Percentiles rank a stretch among this genome's conserved stretches.
Evolutionary conservation across 2,329 filamentous ascomycete genomes (phyloP).

Genomic region (Alternaria hordeiaustralica): DNA sequence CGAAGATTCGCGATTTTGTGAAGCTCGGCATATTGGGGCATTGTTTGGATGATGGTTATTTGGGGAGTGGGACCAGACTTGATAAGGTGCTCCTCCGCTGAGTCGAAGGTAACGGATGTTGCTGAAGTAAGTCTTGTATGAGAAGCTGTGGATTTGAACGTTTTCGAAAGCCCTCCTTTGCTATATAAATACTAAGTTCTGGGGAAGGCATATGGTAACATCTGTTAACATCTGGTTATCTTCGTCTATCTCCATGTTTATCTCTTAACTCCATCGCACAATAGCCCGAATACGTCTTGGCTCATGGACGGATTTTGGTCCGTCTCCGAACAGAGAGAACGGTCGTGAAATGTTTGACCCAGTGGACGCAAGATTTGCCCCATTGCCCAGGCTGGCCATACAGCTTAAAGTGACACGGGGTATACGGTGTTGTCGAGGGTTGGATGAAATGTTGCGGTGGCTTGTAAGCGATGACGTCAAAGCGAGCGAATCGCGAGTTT

Average conservation of each 20-base stretch:
- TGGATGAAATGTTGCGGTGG: background rate
- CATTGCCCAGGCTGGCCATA: background rate
- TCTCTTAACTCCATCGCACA: background rate
- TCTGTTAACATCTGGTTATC: background rate
- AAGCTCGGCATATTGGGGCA: background rate
- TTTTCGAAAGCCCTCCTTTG: background rate
- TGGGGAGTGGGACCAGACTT: background rate
- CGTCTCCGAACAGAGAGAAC: background rate
- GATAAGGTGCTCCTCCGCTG: background rate
- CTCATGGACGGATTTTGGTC: background rate
- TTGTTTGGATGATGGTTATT: background rate
- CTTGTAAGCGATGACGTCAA: background rate
- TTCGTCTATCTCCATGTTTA: background rate
- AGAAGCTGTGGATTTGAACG: background rate
- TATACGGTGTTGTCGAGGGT: background rate
- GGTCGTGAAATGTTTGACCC: fast-evolving
- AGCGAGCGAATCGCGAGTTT: background rate
- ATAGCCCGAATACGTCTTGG: background rate
- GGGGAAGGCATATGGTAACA: background rate
- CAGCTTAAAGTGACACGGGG: background rate
- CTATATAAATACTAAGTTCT: background rate
- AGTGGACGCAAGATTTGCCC: background rate
- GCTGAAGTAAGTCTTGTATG: background rate
- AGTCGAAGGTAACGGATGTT: background rate
- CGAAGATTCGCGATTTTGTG: background rate